Percentiles rank a stretch among this genome's conserved stretches.
Conservation (phyloP, 768 basidiomycete genomes). For the Pleurotus salmoneostramineus region DNA sequence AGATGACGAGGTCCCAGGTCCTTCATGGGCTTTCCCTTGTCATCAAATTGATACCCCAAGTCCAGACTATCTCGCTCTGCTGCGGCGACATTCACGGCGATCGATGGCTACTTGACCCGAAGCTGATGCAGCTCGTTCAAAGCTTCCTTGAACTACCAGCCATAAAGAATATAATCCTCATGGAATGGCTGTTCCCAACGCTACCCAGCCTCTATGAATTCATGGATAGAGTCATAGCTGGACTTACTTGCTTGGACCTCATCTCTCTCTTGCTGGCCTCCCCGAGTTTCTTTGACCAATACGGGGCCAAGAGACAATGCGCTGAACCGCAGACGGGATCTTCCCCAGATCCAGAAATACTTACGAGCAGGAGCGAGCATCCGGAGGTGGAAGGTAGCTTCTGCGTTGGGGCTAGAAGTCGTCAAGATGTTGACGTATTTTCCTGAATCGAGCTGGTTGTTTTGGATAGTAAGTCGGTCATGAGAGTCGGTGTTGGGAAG, state of each 20-base stretch:
- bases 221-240: no score
- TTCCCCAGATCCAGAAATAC: conserved; percentile 28
- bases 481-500: background rate
- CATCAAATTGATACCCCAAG: no score
- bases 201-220: no score
- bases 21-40: no score
- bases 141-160: no score
- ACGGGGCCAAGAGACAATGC: conserved; percentile 44
- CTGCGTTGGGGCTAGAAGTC: conserved; percentile 19
- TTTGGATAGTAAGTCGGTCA: background rate
- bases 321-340: conserved; percentile 55
- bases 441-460: conserved; percentile 25
- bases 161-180: no score
- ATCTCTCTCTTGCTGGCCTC: conserved; percentile 28
- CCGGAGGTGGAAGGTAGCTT: conserved; percentile 42
- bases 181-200: no score
- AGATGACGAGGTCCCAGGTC: no score
- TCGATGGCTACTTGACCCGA: no score
- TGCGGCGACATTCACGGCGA: no score
- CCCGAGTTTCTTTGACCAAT: conserved; percentile 38
- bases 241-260: conserved; percentile 48
- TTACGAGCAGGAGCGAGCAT: conserved; percentile 42
- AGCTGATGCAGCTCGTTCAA: no score
- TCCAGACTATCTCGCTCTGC: no score
- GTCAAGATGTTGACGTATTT: conserved; percentile 37